These are phyloP conservation scores for Conticribra weissflogii DNA, from an alignment of 108 stramenopile genomes.

Conservation along the genomic window DNA sequence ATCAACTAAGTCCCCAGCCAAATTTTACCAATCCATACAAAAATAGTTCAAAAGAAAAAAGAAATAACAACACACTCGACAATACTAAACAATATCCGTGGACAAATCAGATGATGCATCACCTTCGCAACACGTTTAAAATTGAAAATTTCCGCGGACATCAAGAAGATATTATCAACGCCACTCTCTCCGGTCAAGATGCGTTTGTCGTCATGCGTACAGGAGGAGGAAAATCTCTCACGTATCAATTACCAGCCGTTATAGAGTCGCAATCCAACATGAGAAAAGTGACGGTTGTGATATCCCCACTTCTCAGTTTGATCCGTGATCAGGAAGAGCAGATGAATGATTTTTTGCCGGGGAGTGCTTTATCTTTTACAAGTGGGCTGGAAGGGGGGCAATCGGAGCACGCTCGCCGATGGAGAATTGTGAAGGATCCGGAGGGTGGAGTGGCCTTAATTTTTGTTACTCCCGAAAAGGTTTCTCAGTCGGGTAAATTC, in stretches of 20 bases:
- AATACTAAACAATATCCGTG: constrained; percentile 33
- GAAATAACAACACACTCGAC: not conserved
- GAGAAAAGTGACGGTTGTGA: constrained; percentile 77
- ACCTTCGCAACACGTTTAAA: constrained; percentile 64
- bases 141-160: constrained; percentile 80
- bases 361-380: constrained; percentile 65
- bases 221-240: constrained; percentile 91
- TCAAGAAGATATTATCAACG: constrained; percentile 88
- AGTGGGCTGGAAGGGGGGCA: constrained; percentile 57
- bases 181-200: constrained; percentile 77
- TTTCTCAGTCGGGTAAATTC: constrained; percentile 56
- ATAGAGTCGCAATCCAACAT: constrained; percentile 42
- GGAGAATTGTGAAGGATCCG: constrained; percentile 67
- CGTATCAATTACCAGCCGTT: constrained; percentile 91
- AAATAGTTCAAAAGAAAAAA: not conserved
- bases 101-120: constrained; percentile 36
- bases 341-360: constrained; percentile 70
- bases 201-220: constrained; percentile 95
- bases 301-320: constrained; percentile 90
- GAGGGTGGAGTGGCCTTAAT: constrained; percentile 73
- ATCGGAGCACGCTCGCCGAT: constrained; percentile 63
- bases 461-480: constrained; percentile 96
- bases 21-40: not conserved
- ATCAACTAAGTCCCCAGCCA: no score
- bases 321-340: constrained; percentile 95